Base-by-base conservation (phyloP, 192 early-diverging fungal species). In the Coemansia sp. region DNA sequence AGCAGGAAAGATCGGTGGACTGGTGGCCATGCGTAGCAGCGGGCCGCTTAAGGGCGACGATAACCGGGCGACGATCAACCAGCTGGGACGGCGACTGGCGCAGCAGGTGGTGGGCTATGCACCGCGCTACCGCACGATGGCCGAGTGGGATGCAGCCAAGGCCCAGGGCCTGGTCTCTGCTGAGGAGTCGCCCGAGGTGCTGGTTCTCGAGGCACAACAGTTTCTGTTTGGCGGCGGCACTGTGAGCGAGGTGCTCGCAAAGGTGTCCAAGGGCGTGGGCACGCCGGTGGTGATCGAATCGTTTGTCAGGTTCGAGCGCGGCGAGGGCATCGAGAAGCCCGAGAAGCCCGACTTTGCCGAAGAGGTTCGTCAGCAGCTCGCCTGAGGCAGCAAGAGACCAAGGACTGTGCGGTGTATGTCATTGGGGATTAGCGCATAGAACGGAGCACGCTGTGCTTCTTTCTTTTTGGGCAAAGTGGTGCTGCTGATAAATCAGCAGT, bases 51-150 rank as follows among this genome's bases (percentile, higher is more conserved):
- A 2, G 3, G n/a, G n/a, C n/a, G 26, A 46, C 18, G 39, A 49
- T 25, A 37, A 63, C 41, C 54, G 32, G 54, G 45, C 29, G 36
- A 55, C 34, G 51, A 63, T 91, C 28, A 67, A 56, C 23, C 85
- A 78, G 52, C 60, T 90, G 3, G 82, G 87, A 0, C 67, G 78
- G 38, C 82, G 90, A 35, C 58, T 96, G 15, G 89, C 94, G 1
- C 90, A 93, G 50, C 91, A 94, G 55, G 78, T 94, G 14, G 89
- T 91, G 43, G 92, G 92, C 9, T 93, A 86, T 37, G 80, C 69
- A 22, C 92, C 93, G 4, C 59, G 63, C 19, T 79, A 67, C 18
- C 61, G 81, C 9, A 57, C 78, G 13, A 36, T 46, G 2, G 51
- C 28, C 25, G 75, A 84, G 45, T 74, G 76, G 46, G 52, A 79